phyloP scores from a whole-genome alignment of 495 filamentous ascomycete genomes.

The Daldinia bambusicola region DNA sequence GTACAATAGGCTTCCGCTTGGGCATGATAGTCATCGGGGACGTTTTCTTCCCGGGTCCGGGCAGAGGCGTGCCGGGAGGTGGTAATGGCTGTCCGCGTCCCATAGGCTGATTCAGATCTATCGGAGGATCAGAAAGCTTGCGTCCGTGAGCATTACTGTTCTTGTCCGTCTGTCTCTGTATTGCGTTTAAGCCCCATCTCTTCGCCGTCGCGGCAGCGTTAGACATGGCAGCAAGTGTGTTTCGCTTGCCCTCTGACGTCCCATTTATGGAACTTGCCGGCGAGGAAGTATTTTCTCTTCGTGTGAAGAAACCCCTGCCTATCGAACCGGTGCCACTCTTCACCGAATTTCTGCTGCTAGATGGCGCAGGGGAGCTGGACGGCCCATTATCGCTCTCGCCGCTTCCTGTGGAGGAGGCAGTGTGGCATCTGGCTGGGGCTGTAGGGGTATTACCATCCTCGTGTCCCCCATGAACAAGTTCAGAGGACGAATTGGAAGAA shows the following conservation, averaged over 20 bases:
- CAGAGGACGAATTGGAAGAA: slow-evolving; percentile 53
- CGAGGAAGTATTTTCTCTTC: slow-evolving; percentile 49
- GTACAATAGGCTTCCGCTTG: slow-evolving; percentile 54
- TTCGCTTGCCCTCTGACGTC: slow-evolving; percentile 52
- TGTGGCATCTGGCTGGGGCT: slow-evolving; percentile 55
- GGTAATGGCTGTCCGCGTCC: slow-evolving; percentile 79
- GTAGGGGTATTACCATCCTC: slow-evolving; percentile 32
- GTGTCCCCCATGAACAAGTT: slow-evolving; percentile 39
- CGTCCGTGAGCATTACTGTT: slow-evolving; percentile 30
- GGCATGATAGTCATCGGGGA: slow-evolving; percentile 64
- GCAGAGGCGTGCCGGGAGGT: slow-evolving; percentile 74
- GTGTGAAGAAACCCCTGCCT: slow-evolving; percentile 52
- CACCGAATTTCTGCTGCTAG: slow-evolving; percentile 49
- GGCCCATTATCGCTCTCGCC: slow-evolving; percentile 37
- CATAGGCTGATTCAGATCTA: slow-evolving; percentile 73
- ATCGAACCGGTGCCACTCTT: slow-evolving; percentile 53
- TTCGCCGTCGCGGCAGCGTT: slow-evolving; percentile 81
- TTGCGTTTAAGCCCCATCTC: slow-evolving; percentile 82
- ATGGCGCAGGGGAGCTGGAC: slow-evolving; percentile 49
- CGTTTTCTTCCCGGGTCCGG: slow-evolving; percentile 64
- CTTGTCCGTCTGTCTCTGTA: slow-evolving; percentile 65
- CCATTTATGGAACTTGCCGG: slow-evolving; percentile 36
- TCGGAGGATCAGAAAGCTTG: slow-evolving; percentile 42
- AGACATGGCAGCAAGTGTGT: slow-evolving; percentile 68
- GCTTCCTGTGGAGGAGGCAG: slow-evolving; percentile 51